Evolutionary conservation across 1,139 yeast species (phyloP).

Genomic region (Diutina neorugosa): DNA sequence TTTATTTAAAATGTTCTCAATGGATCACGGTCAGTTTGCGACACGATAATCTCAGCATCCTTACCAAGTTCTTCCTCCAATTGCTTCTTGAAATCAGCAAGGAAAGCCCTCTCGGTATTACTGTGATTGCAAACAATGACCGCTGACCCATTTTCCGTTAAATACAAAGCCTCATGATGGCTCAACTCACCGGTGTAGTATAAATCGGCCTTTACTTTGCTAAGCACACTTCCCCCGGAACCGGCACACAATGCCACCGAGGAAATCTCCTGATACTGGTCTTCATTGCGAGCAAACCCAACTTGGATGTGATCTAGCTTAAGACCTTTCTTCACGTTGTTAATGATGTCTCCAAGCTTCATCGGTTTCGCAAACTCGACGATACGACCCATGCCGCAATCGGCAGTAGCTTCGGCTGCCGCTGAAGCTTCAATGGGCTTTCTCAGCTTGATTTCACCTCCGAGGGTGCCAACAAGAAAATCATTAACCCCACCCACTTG

Average conservation of each 20-base stretch:
- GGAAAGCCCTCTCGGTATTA: constrained; percentile 84
- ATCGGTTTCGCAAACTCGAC: constrained; percentile 37
- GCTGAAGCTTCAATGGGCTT: constrained; percentile 20
- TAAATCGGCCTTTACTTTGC: constrained; percentile 59
- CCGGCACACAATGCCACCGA: constrained; percentile 92
- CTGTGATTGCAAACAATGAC: constrained; percentile 80
- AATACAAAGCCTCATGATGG: constrained; percentile 76
- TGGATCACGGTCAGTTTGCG: constrained; percentile 48
- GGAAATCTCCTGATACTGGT: constrained; percentile 18
- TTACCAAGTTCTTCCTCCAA: constrained; percentile 31
- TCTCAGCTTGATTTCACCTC: constrained; percentile 12
- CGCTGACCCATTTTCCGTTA: constrained; percentile 60
- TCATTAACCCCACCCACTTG: constrained; percentile 88
- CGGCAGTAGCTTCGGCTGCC: constrained; percentile 14
- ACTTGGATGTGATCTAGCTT: constrained; percentile 51
- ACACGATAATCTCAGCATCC: constrained; percentile 32
- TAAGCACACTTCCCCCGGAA: constrained; percentile 67
- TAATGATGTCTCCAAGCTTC: constrained; percentile 33
- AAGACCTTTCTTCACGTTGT: constrained; percentile 42
- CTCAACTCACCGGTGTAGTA: constrained; percentile 87
- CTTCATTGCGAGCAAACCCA: constrained; percentile 24
- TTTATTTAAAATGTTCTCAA: constrained; percentile 7
- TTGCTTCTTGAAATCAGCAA: constrained; percentile 37
- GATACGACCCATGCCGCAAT: constrained; percentile 78
- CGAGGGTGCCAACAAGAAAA: constrained; percentile 63